phyloP scores from a whole-genome alignment of 2,329 filamentous ascomycete genomes.

The Aspergillus awamori region DNA sequence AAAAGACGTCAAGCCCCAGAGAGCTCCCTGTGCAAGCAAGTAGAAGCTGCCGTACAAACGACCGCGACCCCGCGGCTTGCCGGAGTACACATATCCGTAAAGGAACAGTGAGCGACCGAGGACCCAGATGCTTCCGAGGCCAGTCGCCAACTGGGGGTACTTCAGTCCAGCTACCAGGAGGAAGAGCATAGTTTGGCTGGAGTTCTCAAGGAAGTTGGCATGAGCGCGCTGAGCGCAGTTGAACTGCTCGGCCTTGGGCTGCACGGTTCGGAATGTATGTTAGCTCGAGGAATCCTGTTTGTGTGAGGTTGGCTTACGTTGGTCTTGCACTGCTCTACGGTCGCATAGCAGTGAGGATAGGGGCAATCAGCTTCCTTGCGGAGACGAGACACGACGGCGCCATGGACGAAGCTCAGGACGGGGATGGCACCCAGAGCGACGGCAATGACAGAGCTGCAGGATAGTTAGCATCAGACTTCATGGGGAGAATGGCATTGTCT shows the following conservation, averaged over 20 bases:
- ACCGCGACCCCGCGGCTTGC: slow-evolving; percentile 43
- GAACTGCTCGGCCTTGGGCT: slow-evolving; percentile 51
- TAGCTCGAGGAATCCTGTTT: slow-evolving; percentile 31
- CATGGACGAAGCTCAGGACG: slow-evolving; percentile 57
- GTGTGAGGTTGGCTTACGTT: slow-evolving; percentile 36
- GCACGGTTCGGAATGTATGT: background rate
- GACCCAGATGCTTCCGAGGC: slow-evolving; percentile 55
- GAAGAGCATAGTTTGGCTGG: slow-evolving; percentile 53
- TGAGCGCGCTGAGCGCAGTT: slow-evolving; percentile 61
- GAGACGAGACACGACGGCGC: slow-evolving; percentile 46
- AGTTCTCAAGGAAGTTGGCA: slow-evolving; percentile 64
- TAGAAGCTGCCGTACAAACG: slow-evolving; percentile 39
- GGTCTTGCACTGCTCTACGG: slow-evolving; percentile 55
- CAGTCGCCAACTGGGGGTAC: slow-evolving; percentile 53
- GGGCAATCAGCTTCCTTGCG: slow-evolving; percentile 57
- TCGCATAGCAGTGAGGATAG: slow-evolving; percentile 64
- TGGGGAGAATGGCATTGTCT: background rate
- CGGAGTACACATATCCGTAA: slow-evolving; percentile 49
- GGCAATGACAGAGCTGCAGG: slow-evolving; percentile 57
- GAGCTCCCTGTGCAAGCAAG: slow-evolving; percentile 44
- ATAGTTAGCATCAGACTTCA: background rate
- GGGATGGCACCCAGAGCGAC: slow-evolving; percentile 58
- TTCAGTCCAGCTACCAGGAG: slow-evolving; percentile 58
- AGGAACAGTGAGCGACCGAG: slow-evolving; percentile 54
- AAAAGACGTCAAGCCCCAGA: slow-evolving; percentile 45